Percentiles rank a stretch among this genome's conserved stretches.
phyloP scores from a whole-genome alignment of 176 grass and related monocot species.

The Carex pumila region DNA sequence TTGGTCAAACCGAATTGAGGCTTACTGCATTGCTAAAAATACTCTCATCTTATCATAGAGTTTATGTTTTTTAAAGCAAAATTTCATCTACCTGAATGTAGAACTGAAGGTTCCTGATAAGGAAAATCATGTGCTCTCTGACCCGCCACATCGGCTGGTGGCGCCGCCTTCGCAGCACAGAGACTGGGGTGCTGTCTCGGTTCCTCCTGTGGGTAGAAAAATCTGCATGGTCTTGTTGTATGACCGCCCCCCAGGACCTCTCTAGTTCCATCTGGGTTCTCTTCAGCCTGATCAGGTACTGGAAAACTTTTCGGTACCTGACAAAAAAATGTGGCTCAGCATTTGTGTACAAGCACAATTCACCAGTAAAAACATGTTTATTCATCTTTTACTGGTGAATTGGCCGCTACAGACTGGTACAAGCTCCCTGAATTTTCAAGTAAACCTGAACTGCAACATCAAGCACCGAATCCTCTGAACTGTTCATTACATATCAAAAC shows the following conservation, averaged over 20 bases:
- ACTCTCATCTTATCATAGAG: neutral
- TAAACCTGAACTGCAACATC: neutral
- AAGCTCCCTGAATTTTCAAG: neutral
- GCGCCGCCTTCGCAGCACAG: slow-evolving; percentile 43
- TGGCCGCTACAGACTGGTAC: neutral
- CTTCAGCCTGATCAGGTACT: slow-evolving; percentile 90
- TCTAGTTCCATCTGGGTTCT: slow-evolving; percentile 99
- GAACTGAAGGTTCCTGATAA: slow-evolving; percentile 96
- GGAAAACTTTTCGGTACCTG: slow-evolving; percentile 96
- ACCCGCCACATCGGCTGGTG: slow-evolving; percentile 87
- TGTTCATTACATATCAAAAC: neutral
- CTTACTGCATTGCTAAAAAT: neutral
- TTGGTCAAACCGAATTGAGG: neutral
- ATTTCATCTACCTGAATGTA: slow-evolving; percentile 72
- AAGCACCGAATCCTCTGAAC: neutral
- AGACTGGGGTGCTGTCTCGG: slow-evolving; percentile 45
- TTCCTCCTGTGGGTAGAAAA: slow-evolving; percentile 83
- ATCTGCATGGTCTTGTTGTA: slow-evolving; percentile 97
- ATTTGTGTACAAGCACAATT: neutral
- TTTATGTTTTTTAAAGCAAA: neutral
- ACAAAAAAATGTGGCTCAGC: neutral
- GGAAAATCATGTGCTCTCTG: slow-evolving; percentile 98
- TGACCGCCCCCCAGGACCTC: slow-evolving; percentile 95
- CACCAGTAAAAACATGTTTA: too few species aligned
- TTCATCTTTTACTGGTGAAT: too few species aligned